Evolutionary conservation across 108 stramenopile species (phyloP).

Genomic region (Parietichytrium sp.): DNA sequence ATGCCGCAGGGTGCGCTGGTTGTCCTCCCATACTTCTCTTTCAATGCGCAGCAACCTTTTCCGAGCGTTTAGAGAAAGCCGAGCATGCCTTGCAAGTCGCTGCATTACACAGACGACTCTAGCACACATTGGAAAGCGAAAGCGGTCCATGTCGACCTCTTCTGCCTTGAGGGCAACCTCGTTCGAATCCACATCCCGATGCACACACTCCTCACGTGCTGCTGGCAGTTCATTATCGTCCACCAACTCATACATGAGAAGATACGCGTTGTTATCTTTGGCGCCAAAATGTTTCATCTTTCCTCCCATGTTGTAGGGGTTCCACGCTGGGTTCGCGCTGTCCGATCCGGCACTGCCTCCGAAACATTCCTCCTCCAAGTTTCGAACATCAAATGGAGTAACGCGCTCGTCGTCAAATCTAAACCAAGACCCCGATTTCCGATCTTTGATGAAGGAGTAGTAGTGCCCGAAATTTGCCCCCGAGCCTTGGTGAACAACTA

Average conservation of each 20-base stretch:
- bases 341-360: neutral
- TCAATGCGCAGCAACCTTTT: neutral
- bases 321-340: too few relatives aligned
- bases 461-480: constrained; percentile 35
- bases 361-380: constrained; percentile 35
- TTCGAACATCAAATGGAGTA: constrained; percentile 30
- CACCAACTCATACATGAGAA: neutral
- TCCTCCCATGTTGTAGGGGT: too few relatives aligned
- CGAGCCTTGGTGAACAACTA: constrained; percentile 29
- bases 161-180: too few relatives aligned
- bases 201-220: too few relatives aligned
- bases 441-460: constrained; percentile 37
- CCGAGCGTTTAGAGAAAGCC: neutral
- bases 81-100: neutral
- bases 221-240: too few relatives aligned
- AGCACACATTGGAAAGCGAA: neutral
- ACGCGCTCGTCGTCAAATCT: constrained; percentile 32
- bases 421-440: constrained; percentile 8
- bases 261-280: constrained; percentile 9
- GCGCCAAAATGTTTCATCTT: constrained; percentile 32
- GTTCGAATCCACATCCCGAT: too few relatives aligned
- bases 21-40: constrained; percentile 25
- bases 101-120: neutral
- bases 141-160: too few relatives aligned
- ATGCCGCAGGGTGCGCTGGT: constrained; percentile 32